Base-by-base conservation (phyloP, 345 rosid genomes). In the Adansonia digitata region DNA sequence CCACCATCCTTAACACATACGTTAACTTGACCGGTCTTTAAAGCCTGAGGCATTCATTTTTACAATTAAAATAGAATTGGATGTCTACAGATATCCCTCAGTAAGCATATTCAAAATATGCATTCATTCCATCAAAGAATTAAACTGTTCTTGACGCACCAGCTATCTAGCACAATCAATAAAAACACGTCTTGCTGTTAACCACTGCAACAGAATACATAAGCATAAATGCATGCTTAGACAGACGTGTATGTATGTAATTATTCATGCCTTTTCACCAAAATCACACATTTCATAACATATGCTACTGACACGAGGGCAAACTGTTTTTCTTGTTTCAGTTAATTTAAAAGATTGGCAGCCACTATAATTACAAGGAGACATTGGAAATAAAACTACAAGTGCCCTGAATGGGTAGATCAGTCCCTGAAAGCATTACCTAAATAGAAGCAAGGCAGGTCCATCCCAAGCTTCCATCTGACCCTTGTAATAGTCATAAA, bases 391-490 rank as follows among this genome's bases (percentile, higher is more conserved):
- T 14, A 62, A n/a, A 55, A 35, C 37, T 22, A 27, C 20, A 73
- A 45, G 18, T 56, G 56, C 46, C 5, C 45, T n/a, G 57, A 29
- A 67, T 43, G 18, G 34, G 43, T 61, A 31, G 11, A 70, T 67
- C 26, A 59, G 74, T 39, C 49, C 27, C 66, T 73, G 51, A 45
- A 66, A 70, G 61, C 46, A 55, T 77, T 80, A 93, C 99, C 99
- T 95, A 91, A 95, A 95, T 82, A 93, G 82, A 39, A 95, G 98
- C 79, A 95, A 86, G 42, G 99, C 99, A 78, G 99, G 99, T 73
- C 99, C 99, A 89, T 95, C 99, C 99, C 99, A 95, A 83, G 99
- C 85, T 86, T 95, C 99, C 99, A 95, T 95, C 81, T 95, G 99
- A 78, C 99, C 98, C 82, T 95, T 95, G 91, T 95, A 95, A 74